phyloP scores from a whole-genome alignment of 1,139 yeast genomes.

The Candida pseudoviswanathii region DNA sequence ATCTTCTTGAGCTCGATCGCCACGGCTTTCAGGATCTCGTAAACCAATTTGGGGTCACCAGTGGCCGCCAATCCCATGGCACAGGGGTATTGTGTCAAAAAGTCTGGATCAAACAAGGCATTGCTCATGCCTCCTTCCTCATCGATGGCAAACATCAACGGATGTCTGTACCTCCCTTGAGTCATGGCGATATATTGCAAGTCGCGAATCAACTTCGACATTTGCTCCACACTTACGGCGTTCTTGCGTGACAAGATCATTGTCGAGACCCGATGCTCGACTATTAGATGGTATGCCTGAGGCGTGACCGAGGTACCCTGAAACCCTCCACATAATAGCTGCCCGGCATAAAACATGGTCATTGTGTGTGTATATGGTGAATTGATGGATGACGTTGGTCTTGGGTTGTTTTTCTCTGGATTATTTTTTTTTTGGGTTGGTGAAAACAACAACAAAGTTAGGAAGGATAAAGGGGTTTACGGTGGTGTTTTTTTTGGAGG shows the following conservation, averaged over 20 bases:
- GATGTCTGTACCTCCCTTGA: slow-evolving; percentile 54
- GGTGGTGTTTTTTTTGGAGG: neutral
- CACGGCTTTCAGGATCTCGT: slow-evolving; percentile 56
- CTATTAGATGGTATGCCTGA: slow-evolving; percentile 58
- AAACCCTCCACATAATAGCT: slow-evolving; percentile 65
- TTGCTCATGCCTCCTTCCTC: slow-evolving; percentile 82
- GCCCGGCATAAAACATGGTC: slow-evolving; percentile 38
- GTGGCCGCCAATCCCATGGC: slow-evolving; percentile 69
- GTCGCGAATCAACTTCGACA: slow-evolving; percentile 52
- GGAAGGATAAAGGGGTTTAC: too few relatives aligned
- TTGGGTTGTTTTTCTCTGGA: neutral
- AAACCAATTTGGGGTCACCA: slow-evolving; percentile 51
- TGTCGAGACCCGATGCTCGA: slow-evolving; percentile 56
- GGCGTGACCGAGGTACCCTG: slow-evolving; percentile 59
- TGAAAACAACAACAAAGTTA: too few relatives aligned
- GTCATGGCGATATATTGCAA: slow-evolving; percentile 57
- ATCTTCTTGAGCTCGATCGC: slow-evolving; percentile 55
- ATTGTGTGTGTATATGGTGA: neutral
- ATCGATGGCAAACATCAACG: slow-evolving; percentile 72
- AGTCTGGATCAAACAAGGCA: slow-evolving; percentile 54
- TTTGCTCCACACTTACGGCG: slow-evolving; percentile 52
- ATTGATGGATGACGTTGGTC: neutral
- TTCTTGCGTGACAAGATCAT: slow-evolving; percentile 59
- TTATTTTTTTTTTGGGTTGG: neutral
- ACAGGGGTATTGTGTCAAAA: slow-evolving; percentile 62